Base-by-base conservation (phyloP, 192 early-diverging fungal genomes). In the Backusella liffmaniae region DNA sequence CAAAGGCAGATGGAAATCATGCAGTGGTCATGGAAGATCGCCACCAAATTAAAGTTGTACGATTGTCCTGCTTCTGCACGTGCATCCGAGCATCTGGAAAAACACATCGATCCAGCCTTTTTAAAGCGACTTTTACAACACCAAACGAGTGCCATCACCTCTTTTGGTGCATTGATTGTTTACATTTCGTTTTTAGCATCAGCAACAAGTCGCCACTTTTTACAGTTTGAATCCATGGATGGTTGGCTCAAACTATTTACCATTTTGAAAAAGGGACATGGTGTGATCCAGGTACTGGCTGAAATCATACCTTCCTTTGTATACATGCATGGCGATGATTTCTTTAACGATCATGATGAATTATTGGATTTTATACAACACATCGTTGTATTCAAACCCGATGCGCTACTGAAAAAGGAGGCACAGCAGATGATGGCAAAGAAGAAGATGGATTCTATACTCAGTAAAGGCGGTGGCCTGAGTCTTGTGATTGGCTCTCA, bases 221-320 rank as follows among this genome's bases (percentile, higher is more conserved):
- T 88, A 16, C 77, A 77, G 42, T 82, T 82, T 65, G 81, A 79
- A n/a, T 62, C 67, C 5, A 56, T 7, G 13, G 56, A 82, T 35
- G 86, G 86, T 12, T 88, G 86, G 86, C 18, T 74, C 0, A 84
- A 79, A 12, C 35, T 88, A n/a, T 56, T 70, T 2, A 41, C 73
- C 1, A 77, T 88, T 0, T 66, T 88, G 2, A 78, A 77, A n/a
- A 66, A 78, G 0, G 81, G 80, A 16, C 59, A 62, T 3, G 68
- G 76, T 2, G 49, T 80, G 16, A 53, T 80, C 1, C 49, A 62
- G 3, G 35, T 88, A 39, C 65, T 88, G 1, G 66, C 77, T 1
- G 67, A 75, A 4, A 72, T 79, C 6, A 75, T 86, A 1, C 72
- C 82, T 18, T 46, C 77, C 1, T 82, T 82, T 70, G 77, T 76